These are phyloP conservation scores for Pyrrhoderma noxium DNA, from an alignment of 1,284 basidiomycete genomes.

Conservation along the genomic window DNA sequence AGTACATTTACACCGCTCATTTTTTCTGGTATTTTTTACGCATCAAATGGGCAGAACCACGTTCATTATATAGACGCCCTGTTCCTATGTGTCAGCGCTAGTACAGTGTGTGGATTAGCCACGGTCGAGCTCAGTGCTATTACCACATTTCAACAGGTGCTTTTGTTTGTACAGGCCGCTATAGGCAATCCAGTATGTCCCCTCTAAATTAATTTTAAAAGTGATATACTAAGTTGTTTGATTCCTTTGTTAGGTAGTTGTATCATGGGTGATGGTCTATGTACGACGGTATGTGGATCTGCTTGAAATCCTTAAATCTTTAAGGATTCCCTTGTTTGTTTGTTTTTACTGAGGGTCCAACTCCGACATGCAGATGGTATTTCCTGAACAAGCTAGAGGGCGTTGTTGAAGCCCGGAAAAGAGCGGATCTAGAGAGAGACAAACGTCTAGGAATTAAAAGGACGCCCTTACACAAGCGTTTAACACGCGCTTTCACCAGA, in stretches of 20 bases:
- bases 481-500: not conserved
- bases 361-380: not conserved
- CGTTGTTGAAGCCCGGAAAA: not conserved
- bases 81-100: constrained; percentile 69
- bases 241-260: constrained; percentile 49
- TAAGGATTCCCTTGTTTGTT: constrained; percentile 27
- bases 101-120: constrained; percentile 72
- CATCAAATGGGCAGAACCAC: constrained; percentile 55
- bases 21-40: constrained; percentile 67
- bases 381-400: not conserved
- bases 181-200: constrained; percentile 62
- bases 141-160: constrained; percentile 69
- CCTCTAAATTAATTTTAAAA: not conserved
- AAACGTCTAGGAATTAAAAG: not conserved
- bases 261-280: constrained; percentile 69
- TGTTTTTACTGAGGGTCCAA: not conserved
- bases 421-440: not conserved
- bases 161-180: constrained; percentile 69
- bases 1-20: constrained; percentile 72
- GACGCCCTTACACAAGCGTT: not conserved
- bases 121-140: constrained; percentile 67
- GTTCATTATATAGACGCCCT: constrained; percentile 69
- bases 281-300: constrained; percentile 52
- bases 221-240: not conserved
- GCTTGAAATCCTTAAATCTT: constrained; percentile 63